phyloP scores from a whole-genome alignment of 192 early-diverging fungal genomes.

The Chytriomyces hyalinus region DNA sequence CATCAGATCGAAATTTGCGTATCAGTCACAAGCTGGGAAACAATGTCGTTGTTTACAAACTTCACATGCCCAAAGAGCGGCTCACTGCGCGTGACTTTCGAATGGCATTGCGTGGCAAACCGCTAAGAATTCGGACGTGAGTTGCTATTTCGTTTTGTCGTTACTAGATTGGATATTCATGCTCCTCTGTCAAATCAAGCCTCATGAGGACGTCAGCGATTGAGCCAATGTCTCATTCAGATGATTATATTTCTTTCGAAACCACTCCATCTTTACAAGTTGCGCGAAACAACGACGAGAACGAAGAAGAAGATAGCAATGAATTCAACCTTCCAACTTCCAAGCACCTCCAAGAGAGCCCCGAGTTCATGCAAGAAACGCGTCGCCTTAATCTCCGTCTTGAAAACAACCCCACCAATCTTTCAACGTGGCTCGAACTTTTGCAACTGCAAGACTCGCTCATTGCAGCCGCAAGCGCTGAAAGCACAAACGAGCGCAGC shows the following conservation, averaged over 20 bases:
- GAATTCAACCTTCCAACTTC: not conserved
- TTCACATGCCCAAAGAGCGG: not conserved
- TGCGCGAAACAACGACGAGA: not conserved
- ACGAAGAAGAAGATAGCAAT: not conserved
- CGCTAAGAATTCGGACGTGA: constrained; percentile 17
- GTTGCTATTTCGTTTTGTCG: not conserved
- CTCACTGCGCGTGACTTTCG: constrained; percentile 20
- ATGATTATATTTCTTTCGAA: constrained; percentile 14
- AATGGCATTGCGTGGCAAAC: constrained; percentile 16
- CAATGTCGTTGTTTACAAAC: constrained; percentile 9
- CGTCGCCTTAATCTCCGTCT: constrained; percentile 20
- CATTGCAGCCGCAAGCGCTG: not conserved
- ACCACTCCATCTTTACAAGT: not conserved
- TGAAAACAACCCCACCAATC: constrained; percentile 45
- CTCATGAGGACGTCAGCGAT: not conserved
- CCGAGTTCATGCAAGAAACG: constrained; percentile 26
- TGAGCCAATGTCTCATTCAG: not conserved
- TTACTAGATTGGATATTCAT: not conserved
- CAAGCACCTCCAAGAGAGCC: constrained; percentile 16
- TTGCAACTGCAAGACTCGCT: constrained; percentile 51
- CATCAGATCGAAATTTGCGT: constrained; percentile 1
- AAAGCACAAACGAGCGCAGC: not conserved
- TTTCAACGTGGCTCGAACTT: constrained; percentile 45
- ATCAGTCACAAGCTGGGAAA: constrained; percentile 4
- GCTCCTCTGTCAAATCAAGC: not conserved